Percentiles rank a stretch among this genome's conserved stretches.
These are phyloP conservation scores for Diplodia corticola DNA, from an alignment of 2,329 filamentous ascomycete species.

Conservation along the genomic window DNA sequence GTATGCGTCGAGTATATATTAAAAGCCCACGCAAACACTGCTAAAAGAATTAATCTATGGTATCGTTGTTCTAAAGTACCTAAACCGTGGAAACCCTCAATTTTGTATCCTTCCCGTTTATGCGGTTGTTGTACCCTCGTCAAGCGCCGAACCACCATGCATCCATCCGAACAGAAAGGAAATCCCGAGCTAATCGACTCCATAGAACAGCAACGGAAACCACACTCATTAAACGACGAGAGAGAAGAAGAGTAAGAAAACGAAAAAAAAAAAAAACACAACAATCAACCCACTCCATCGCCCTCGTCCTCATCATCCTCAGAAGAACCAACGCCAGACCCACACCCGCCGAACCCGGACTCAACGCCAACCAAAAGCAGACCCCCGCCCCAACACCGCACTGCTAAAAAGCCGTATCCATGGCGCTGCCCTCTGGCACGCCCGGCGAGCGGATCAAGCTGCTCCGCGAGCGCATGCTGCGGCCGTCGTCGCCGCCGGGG, in stretches of 20 bases:
- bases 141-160: neutral
- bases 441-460: neutral
- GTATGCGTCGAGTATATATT: neutral
- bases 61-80: neutral
- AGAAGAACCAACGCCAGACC: neutral
- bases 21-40: neutral
- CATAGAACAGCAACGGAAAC: neutral
- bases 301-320: neutral
- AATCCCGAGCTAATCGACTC: neutral
- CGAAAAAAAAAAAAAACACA: neutral
- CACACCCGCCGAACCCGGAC: neutral
- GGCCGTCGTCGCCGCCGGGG: neutral
- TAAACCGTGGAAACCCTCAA: neutral
- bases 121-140: neutral
- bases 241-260: neutral
- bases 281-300: neutral
- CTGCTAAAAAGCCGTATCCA: constrained; percentile 16
- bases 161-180: neutral
- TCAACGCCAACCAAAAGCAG: constrained; percentile 15
- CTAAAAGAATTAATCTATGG: neutral
- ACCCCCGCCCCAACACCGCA: constrained; percentile 15
- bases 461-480: neutral
- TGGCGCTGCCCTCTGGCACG: neutral
- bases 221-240: neutral
- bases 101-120: neutral